Evolutionary conservation across 1,139 yeast species (phyloP).

Genomic region (Magnusiomyces sp.): DNA sequence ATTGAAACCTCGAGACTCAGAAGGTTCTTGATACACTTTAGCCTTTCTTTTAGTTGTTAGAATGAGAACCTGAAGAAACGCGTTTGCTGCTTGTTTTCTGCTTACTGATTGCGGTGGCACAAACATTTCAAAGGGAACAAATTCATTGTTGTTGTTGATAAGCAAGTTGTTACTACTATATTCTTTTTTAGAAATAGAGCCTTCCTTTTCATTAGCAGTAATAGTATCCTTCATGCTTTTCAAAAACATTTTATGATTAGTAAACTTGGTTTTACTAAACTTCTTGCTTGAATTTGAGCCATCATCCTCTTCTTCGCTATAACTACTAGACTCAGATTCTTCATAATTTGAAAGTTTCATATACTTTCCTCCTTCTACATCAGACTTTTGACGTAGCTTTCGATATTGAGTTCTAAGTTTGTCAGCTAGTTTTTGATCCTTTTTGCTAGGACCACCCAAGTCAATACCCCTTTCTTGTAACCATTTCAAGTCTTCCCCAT

Average conservation of each 20-base stretch:
- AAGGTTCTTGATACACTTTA: background rate
- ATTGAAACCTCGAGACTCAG: background rate
- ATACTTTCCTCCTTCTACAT: no score
- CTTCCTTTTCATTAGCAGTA: background rate
- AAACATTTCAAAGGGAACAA: background rate
- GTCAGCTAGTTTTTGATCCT: no score
- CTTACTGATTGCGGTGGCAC: background rate
- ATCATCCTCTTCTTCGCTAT: background rate
- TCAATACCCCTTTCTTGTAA: no score
- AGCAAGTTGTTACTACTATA: no score
- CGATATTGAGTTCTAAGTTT: no score
- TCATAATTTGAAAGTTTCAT: no score
- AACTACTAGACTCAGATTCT: no score
- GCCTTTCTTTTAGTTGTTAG: background rate
- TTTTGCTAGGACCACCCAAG: no score
- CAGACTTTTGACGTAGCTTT: no score
- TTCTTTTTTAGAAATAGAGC: no score
- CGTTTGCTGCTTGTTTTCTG: background rate
- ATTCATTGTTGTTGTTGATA: background rate
- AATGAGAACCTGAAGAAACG: conserved; percentile 1
- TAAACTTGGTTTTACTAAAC: background rate
- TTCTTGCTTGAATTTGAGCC: background rate
- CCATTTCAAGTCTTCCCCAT: no score
- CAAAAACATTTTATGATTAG: background rate
- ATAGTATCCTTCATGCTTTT: background rate